Evolutionary conservation across 139 green algal genomes (phyloP), one percentile per base, ranked within the genome.

Genomic region (Spirogloea muscicola): DNA sequence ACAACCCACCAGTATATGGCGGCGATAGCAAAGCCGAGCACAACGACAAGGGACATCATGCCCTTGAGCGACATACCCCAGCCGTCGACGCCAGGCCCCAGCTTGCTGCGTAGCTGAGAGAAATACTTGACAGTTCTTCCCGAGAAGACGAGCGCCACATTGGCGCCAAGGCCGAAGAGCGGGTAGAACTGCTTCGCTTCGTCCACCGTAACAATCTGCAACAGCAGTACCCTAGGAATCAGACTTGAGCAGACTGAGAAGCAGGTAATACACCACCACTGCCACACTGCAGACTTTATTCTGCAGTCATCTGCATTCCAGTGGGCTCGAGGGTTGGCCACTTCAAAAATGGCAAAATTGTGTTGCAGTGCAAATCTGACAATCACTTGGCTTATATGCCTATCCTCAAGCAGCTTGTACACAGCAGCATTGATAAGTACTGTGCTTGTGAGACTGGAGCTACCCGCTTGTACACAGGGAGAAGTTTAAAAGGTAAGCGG

Each of bases 121-220:
- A 98, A 98, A 74, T 96, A 93, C 86, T 95, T 96, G 27, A 98
- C 93, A 5, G 91, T 91, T 46, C 90, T 87, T 43, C 94, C 94
- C 18, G 93, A 97, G 84, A 98, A 96, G 76, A 98, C 95, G 25
- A 98, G 89, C 1, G 94, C 93, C 29, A 98, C 93, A 79, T 98
- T 98, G 79, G 94, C 94, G 58, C 94, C 93, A 68, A 98, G 86
- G 55, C 94, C 94, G 71, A 98, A 98, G 58, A 98, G 89, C 1
- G 94, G 94, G 87, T 98, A 98, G 86, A 98, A 98, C 80, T 92
- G 85, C 67, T 96, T 95, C n/a, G 94, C 94, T 88, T 98, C 94
- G 51, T 97, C 91, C 33, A 98, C 94, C n/a, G 87, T 96, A 46
- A 88, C 96, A 84, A 98, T 98, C 74, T 82, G 74, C 61, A 62